phyloP scores from a whole-genome alignment of 768 basidiomycete species.

The Sarcodon aspratus region DNA sequence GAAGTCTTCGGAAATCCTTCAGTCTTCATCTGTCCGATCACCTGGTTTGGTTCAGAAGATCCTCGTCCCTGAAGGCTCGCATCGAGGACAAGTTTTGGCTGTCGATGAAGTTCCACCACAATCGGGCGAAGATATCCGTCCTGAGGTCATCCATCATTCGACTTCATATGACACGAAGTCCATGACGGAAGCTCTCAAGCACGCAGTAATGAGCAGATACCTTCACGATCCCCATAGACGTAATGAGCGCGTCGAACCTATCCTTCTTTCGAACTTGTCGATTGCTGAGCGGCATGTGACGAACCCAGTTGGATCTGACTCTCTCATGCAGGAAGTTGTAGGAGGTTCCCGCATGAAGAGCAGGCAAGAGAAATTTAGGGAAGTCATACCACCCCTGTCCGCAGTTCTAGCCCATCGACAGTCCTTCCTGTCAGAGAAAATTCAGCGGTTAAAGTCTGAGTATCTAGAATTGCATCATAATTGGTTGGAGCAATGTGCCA shows the following conservation, averaged over 20 bases:
- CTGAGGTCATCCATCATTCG: not conserved
- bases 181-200: conserved; percentile 47
- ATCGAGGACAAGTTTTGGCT: too few relatives aligned
- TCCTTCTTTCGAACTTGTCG: conserved; percentile 48
- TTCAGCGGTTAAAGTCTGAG: conserved; percentile 43
- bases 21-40: too few relatives aligned
- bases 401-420: conserved; percentile 45
- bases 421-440: conserved; percentile 39
- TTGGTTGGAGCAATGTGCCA: conserved; percentile 63
- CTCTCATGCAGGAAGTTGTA: conserved; percentile 37
- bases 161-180: conserved; percentile 19
- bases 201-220: conserved; percentile 51
- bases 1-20: too few relatives aligned
- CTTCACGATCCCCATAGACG: conserved; percentile 49
- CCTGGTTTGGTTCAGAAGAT: too few relatives aligned
- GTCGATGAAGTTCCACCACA: too few relatives aligned
- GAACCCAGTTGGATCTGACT: conserved; percentile 18
- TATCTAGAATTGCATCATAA: conserved; percentile 58
- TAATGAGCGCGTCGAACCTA: conserved; percentile 49
- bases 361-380: conserved; percentile 25
- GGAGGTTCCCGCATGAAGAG: conserved; percentile 21
- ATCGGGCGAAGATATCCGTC: too few relatives aligned
- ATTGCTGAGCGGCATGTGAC: conserved; percentile 23
- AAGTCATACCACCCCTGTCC: conserved; percentile 36
- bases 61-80: too few relatives aligned